phyloP scores from a whole-genome alignment of 176 grass and related monocot species.

The Alloteropsis semialata region DNA sequence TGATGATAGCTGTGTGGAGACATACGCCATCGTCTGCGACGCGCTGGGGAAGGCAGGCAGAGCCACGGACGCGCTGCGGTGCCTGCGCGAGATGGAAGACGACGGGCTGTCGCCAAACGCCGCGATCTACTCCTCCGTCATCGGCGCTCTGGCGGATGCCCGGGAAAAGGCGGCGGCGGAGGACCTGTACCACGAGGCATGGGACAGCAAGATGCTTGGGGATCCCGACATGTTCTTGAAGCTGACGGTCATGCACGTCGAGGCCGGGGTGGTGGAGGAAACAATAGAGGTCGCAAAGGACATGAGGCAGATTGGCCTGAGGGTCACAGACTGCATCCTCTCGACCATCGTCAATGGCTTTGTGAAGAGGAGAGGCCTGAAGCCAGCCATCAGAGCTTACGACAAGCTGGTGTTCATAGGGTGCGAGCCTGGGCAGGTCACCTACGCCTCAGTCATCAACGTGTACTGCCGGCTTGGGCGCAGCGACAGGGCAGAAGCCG shows the following conservation, averaged over 20 bases:
- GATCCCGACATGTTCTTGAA: constrained; percentile 85
- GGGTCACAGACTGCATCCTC: constrained; percentile 70
- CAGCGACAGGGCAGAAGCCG: constrained; percentile 56
- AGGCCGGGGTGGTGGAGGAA: constrained; percentile 54
- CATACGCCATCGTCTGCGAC: constrained; percentile 64
- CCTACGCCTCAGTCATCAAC: constrained; percentile 84
- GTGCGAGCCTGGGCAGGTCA: constrained; percentile 90
- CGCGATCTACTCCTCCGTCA: constrained; percentile 62
- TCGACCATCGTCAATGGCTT: constrained; percentile 85
- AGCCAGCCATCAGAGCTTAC: constrained; percentile 71
- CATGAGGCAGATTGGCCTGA: constrained; percentile 69
- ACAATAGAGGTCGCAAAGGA: constrained; percentile 53
- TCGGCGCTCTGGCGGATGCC: constrained; percentile 61
- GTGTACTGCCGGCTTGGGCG: constrained; percentile 74
- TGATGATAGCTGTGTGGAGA: constrained; percentile 24
- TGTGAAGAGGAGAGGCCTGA: constrained; percentile 64
- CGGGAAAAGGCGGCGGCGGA: constrained; percentile 49
- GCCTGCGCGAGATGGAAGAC: constrained; percentile 71
- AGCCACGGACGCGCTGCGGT: constrained; percentile 58
- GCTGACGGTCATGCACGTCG: constrained; percentile 69
- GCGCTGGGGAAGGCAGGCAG: constrained; percentile 57
- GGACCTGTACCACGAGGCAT: constrained; percentile 70
- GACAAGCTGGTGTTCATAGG: constrained; percentile 47
- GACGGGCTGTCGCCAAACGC: constrained; percentile 46
- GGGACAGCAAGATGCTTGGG: constrained; percentile 51